Evolutionary conservation across 352 stramenopile genomes (phyloP).

Genomic region (Pythium guiyangense): DNA sequence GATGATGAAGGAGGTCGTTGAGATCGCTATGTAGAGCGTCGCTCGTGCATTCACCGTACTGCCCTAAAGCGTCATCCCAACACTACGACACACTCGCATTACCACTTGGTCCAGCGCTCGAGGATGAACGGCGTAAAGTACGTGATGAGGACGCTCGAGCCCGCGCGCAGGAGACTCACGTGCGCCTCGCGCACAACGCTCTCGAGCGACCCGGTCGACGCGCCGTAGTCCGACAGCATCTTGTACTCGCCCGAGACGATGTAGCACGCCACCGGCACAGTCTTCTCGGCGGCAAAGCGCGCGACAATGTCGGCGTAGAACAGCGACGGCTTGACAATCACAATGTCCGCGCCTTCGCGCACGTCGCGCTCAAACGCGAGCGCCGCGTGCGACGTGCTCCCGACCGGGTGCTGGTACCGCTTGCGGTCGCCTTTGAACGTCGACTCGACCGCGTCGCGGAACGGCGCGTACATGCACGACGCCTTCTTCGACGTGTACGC

Average conservation of each 20-base stretch:
- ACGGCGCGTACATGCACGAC: slow-evolving; percentile 94
- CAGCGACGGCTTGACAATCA: slow-evolving; percentile 99
- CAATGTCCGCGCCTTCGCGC: slow-evolving; percentile 94
- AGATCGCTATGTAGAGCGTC: neutral
- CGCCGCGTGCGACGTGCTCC: slow-evolving; percentile 75
- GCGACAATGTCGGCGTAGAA: slow-evolving; percentile 98
- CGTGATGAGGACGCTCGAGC: slow-evolving; percentile 97
- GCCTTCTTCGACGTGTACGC: slow-evolving; percentile 99
- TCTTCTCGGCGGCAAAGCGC: slow-evolving; percentile 88
- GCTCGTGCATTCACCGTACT: neutral
- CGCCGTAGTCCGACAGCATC: slow-evolving; percentile 96
- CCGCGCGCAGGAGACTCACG: slow-evolving; percentile 84
- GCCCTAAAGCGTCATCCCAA: neutral
- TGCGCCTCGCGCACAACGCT: slow-evolving; percentile 83
- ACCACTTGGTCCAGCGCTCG: slow-evolving; percentile 80
- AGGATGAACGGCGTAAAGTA: slow-evolving; percentile 95
- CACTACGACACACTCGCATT: slow-evolving; percentile 2
- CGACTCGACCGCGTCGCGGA: slow-evolving; percentile 97
- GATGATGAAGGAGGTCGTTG: no score
- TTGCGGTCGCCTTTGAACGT: slow-evolving; percentile 93
- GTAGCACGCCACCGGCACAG: slow-evolving; percentile 97
- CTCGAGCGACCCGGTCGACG: slow-evolving; percentile 76
- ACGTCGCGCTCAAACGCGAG: slow-evolving; percentile 79
- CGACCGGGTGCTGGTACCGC: slow-evolving; percentile 95
- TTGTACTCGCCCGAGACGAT: slow-evolving; percentile 99